Conservation (phyloP, 2,329 filamentous ascomycete species). For the Neofusicoccum sp. region DNA sequence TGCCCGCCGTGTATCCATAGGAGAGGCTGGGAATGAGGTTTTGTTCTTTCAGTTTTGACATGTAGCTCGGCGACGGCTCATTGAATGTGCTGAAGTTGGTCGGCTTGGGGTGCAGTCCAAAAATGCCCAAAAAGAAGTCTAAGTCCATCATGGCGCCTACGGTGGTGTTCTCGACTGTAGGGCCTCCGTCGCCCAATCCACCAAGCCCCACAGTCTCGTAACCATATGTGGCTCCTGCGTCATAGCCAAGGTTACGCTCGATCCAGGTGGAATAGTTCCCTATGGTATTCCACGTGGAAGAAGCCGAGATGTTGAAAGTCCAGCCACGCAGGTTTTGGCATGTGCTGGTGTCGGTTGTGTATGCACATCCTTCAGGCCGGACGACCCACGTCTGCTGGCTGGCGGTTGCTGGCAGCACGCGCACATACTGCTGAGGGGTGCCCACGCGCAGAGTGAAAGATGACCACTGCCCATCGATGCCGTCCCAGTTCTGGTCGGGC, state of each 20-base stretch:
- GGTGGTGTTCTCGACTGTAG: conserved; percentile 33
- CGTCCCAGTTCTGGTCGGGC: conserved; percentile 38
- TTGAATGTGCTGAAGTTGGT: conserved; percentile 41
- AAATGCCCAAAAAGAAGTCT: conserved; percentile 38
- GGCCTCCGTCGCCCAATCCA: conserved; percentile 27
- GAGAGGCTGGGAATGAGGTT: conserved; percentile 35
- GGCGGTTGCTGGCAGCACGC: conserved; percentile 34
- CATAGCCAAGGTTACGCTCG: conserved; percentile 29
- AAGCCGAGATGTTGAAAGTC: conserved; percentile 31
- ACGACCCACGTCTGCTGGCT: conserved; percentile 37
- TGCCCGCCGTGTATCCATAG: conserved; percentile 43
- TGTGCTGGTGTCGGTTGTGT: conserved; percentile 24
- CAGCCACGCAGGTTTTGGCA: conserved; percentile 32
- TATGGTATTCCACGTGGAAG: conserved; percentile 32
- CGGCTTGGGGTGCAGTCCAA: conserved; percentile 38
- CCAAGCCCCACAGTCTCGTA: conserved; percentile 35
- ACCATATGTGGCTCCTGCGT: conserved; percentile 34
- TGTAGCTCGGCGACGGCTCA: conserved; percentile 31
- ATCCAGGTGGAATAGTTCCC: conserved; percentile 31
- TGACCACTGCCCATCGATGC: conserved; percentile 32
- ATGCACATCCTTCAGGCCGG: conserved; percentile 32
- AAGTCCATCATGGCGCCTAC: conserved; percentile 36
- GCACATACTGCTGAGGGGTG: conserved; percentile 29
- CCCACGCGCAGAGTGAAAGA: conserved; percentile 33
- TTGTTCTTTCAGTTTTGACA: conserved; percentile 31